Base-by-base conservation (phyloP, 148 eudicot species). In the Rhododendron vialii region DNA sequence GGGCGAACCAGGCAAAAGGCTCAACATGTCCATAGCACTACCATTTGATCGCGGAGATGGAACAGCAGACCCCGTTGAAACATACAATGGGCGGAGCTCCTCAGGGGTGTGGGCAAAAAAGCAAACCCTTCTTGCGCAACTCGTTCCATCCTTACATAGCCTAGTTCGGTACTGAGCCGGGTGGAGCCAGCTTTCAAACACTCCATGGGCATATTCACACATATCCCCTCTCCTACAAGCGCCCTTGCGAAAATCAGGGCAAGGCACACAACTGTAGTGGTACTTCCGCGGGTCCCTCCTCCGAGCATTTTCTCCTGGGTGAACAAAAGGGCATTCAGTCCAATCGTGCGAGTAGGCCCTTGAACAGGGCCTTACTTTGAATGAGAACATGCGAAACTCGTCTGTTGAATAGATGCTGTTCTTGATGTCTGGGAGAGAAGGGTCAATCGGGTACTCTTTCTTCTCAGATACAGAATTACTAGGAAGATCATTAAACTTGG, bases 271-370 rank as follows among this genome's bases (percentile, higher is more conserved):
- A 79, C 96, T 94, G 88, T 94, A 95, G 73, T 95, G 96, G 84
- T 88, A 95, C 87, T 94, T 94, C 84, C 98, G 84, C 7, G 98
- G 98, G 83, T 95, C 98, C 43, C 98, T 84, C 79, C 96, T 88
- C 10, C 98, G 90, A n/a, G 98, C 96, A 83, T 95, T 94, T 75
- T 95, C 98, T 43, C 98, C 96, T 26, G 98, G 98, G 84, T 94
- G 98, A 57, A 92, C 98, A 88, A 95, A 95, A 28, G 98, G 98
- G 81, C 98, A 95, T 89, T 95, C 98, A 9, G 98, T 95, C 98
- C 98, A 95, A 85, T 95, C 98, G 85, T 95, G 98, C 1, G 98
- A 94, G 65, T 95, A 95, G 15, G 98, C 98, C 85, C 96, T 89
- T 24, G 98, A 95, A 89, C 96, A 94, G 76, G 95, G 96, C 51